These are phyloP conservation scores for Trichoderma virens DNA, from an alignment of 495 filamentous ascomycete species.

Conservation along the genomic window DNA sequence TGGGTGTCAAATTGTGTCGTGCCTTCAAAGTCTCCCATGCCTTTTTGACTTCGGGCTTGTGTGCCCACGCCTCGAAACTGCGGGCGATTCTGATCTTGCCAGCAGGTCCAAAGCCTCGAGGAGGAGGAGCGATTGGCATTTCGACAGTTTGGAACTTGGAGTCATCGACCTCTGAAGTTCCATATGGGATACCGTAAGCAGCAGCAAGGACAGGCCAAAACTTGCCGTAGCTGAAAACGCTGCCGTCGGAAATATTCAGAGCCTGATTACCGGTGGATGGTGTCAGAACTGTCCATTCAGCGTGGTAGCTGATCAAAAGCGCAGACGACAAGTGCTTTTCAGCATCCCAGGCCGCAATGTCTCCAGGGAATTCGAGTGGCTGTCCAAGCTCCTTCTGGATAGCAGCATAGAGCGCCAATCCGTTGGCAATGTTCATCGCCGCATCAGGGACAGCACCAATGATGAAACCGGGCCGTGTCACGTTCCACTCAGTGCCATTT, in stretches of 20 bases:
- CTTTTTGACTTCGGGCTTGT: neutral
- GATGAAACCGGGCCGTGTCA: constrained; percentile 36
- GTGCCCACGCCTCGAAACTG: neutral
- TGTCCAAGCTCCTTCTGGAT: constrained; percentile 28
- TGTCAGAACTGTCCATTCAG: constrained; percentile 41
- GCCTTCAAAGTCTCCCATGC: constrained; percentile 13
- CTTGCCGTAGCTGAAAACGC: constrained; percentile 29
- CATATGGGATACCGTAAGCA: constrained; percentile 25
- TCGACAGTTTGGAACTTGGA: neutral
- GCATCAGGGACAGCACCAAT: constrained; percentile 40
- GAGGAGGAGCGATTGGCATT: neutral
- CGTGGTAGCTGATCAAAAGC: constrained; percentile 36
- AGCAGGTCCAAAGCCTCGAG: neutral
- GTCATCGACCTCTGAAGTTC: neutral
- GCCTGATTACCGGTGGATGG: constrained; percentile 28
- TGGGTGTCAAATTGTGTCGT: neutral
- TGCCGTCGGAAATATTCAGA: constrained; percentile 36
- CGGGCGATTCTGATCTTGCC: neutral
- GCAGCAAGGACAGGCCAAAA: constrained; percentile 37
- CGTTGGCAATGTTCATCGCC: constrained; percentile 39
- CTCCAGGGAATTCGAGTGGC: neutral
- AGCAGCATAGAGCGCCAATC: constrained; percentile 36
- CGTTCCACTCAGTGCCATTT: constrained; percentile 28
- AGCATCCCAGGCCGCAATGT: neutral
- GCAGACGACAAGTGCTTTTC: constrained; percentile 16